phyloP scores from a whole-genome alignment of 495 filamentous ascomycete genomes.

The Talaromyces trachyspermus region DNA sequence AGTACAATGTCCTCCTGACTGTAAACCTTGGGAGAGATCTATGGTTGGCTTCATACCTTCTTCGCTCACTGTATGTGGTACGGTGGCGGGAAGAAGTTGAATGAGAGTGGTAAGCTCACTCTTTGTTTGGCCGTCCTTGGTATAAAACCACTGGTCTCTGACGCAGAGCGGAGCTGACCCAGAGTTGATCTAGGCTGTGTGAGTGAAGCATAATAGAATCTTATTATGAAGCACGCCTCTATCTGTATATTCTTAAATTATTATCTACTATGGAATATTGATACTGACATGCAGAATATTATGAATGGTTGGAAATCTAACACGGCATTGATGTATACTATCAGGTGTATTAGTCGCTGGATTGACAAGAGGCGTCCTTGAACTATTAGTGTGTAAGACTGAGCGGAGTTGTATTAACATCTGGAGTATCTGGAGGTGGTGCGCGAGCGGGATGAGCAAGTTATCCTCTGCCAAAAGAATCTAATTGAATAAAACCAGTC shows the following conservation, averaged over 20 bases:
- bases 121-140: background rate
- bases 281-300: constrained; percentile 17
- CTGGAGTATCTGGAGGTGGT: too few relatives aligned
- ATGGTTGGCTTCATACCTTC: constrained; percentile 8
- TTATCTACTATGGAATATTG: constrained; percentile 16
- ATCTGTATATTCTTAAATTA: constrained; percentile 21
- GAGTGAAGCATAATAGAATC: constrained; percentile 21
- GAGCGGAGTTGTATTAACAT: too few relatives aligned
- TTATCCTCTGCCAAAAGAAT: too few relatives aligned
- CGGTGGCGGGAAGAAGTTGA: constrained; percentile 9
- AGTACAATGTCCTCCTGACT: constrained; percentile 8
- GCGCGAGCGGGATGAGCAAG: too few relatives aligned
- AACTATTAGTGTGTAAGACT: too few relatives aligned
- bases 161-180: background rate
- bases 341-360: constrained; percentile 19
- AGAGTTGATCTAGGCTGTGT: constrained; percentile 19
- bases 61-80: constrained; percentile 12
- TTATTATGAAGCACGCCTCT: constrained; percentile 21
- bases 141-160: background rate
- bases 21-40: constrained; percentile 9
- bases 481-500: too few relatives aligned
- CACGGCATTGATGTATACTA: constrained; percentile 15
- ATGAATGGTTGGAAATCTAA: constrained; percentile 20
- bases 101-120: constrained; percentile 11
- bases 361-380: too few relatives aligned